phyloP scores from a whole-genome alignment of 2,329 filamentous ascomycete genomes.

The Sphaerulina populicola region DNA sequence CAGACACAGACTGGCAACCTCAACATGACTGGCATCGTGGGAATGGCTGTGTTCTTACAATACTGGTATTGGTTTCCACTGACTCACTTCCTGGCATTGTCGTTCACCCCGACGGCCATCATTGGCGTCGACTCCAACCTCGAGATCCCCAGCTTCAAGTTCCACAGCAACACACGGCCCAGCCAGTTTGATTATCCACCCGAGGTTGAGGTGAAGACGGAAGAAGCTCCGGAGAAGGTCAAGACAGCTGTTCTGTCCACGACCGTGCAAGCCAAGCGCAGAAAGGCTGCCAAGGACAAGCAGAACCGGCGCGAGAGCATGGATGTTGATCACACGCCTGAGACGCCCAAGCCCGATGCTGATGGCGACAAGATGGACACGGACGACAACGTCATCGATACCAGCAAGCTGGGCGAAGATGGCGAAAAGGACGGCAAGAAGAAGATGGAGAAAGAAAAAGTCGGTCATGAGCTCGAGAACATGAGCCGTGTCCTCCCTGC shows the following conservation, averaged over 20 bases:
- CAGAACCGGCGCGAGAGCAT: constrained; percentile 86
- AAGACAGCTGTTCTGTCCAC: constrained; percentile 94
- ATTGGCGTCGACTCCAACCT: constrained; percentile 91
- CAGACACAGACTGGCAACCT: constrained; percentile 97
- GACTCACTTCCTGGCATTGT: constrained; percentile 91
- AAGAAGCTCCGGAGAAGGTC: constrained; percentile 87
- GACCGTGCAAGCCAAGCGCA: constrained; percentile 90
- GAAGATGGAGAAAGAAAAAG: constrained; percentile 90
- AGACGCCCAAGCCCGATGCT: constrained; percentile 58
- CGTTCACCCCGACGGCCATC: constrained; percentile 93
- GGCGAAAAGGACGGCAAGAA: constrained; percentile 65
- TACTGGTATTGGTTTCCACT: constrained; percentile 99
- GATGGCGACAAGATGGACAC: constrained; percentile 75
- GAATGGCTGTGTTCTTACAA: constrained; percentile 95
- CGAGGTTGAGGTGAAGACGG: constrained; percentile 87
- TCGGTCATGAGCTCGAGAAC: constrained; percentile 92
- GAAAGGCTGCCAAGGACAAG: constrained; percentile 88
- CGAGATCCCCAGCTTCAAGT: constrained; percentile 88
- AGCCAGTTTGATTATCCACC: constrained; percentile 97
- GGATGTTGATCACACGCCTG: constrained; percentile 77
- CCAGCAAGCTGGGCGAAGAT: constrained; percentile 34
- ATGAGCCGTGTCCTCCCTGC: constrained; percentile 89
- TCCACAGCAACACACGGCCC: constrained; percentile 87
- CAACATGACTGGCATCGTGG: constrained; percentile 96
- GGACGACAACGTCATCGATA: constrained; percentile 38